Percentiles rank a stretch among this genome's conserved stretches.
Conservation (phyloP, 2,329 filamentous ascomycete genomes). For the Thielaviopsis ethacetica region DNA sequence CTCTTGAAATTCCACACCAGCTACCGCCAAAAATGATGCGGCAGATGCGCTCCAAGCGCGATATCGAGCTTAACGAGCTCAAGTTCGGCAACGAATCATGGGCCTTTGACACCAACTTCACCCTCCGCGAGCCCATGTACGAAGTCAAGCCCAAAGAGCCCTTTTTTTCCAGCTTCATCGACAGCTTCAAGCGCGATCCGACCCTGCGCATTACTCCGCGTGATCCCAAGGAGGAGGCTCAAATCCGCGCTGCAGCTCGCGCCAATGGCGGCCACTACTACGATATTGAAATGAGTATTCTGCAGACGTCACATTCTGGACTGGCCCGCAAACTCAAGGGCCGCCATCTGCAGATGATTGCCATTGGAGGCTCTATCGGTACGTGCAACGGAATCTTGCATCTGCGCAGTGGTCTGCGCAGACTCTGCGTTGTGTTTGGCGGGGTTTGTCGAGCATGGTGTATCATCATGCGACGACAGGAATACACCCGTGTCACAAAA, state of each 20-base stretch:
- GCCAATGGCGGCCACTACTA: constrained; percentile 31
- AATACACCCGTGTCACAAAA: neutral
- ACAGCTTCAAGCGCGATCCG: constrained; percentile 49
- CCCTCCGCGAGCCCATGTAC: constrained; percentile 11
- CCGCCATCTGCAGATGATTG: constrained; percentile 92
- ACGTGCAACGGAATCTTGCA: constrained; percentile 13
- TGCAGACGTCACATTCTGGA: constrained; percentile 61
- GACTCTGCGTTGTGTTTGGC: neutral
- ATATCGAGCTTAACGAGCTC: constrained; percentile 41
- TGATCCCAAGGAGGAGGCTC: constrained; percentile 17
- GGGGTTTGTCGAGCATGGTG: neutral
- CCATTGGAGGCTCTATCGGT: constrained; percentile 84
- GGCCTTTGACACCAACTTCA: constrained; percentile 10
- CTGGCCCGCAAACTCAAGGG: constrained; percentile 65
- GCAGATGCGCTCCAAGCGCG: constrained; percentile 15
- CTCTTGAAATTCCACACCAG: neutral
- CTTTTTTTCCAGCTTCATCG: constrained; percentile 19
- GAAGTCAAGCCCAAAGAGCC: constrained; percentile 11
- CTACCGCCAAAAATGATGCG: constrained; percentile 21
- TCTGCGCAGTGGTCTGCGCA: neutral
- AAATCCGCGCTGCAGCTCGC: constrained; percentile 20
- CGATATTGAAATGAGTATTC: constrained; percentile 40
- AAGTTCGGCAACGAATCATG: constrained; percentile 17
- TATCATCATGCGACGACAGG: neutral
- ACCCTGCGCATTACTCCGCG: constrained; percentile 30